phyloP scores from a whole-genome alignment of 768 basidiomycete genomes.

The Trametes coccinea region DNA sequence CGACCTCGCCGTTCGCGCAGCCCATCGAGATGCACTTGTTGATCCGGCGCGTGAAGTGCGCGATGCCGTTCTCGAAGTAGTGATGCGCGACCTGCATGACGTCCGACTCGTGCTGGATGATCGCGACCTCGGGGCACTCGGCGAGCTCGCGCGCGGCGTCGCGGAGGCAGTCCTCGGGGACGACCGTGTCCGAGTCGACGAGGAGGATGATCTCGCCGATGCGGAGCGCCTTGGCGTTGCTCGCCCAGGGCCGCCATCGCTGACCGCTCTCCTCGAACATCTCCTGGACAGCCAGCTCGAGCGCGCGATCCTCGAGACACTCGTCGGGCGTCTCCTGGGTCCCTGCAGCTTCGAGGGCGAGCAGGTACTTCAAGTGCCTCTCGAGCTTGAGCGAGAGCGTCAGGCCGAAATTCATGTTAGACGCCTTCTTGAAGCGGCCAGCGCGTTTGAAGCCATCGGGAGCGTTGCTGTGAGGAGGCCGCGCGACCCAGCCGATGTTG shows the following conservation, averaged over 20 bases:
- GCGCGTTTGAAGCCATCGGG: conserved; percentile 78
- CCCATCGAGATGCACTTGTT: conserved; percentile 81
- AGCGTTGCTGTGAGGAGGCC: conserved; percentile 64
- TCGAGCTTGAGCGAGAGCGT: conserved; percentile 65
- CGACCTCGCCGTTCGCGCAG: conserved; percentile 79
- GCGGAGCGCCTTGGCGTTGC: conserved; percentile 72
- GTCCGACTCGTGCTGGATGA: conserved; percentile 91
- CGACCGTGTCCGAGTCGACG: conserved; percentile 79
- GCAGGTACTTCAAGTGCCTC: conserved; percentile 38
- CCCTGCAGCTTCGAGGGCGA: conserved; percentile 45
- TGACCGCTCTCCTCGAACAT: conserved; percentile 57
- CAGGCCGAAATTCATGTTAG: conserved; percentile 87
- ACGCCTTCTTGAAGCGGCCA: conserved; percentile 92
- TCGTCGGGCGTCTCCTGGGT: conserved; percentile 45
- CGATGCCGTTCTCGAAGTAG: conserved; percentile 89
- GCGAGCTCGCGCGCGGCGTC: conserved; percentile 86
- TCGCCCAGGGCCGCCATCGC: conserved; percentile 73
- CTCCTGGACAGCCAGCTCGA: conserved; percentile 76
- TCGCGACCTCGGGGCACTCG: conserved; percentile 82
- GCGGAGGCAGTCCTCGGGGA: conserved; percentile 87
- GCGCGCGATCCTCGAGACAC: conserved; percentile 66
- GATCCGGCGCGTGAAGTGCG: conserved; percentile 85
- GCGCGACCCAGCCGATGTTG: conserved; percentile 82
- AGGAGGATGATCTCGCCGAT: conserved; percentile 80
- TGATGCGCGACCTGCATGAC: conserved; percentile 90